Evolutionary conservation across 257 asterid species (phyloP).

Genomic region (Verbascum thapsus): DNA sequence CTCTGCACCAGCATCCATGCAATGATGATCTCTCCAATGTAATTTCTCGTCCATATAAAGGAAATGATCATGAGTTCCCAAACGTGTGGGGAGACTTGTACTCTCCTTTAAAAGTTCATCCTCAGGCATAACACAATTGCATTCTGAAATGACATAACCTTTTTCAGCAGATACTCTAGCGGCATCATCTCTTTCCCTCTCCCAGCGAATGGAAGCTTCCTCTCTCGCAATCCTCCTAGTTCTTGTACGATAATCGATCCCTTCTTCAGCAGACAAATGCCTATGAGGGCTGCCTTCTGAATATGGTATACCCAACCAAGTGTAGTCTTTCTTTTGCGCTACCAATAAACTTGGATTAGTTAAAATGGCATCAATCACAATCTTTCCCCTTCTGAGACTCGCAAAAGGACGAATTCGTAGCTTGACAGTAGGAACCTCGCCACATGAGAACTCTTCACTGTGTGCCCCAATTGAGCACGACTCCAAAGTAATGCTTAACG

Average conservation of each 20-base stretch:
- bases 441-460: slow-evolving; percentile 88
- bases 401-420: slow-evolving; percentile 88
- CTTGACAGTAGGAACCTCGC: slow-evolving; percentile 78
- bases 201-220: slow-evolving; percentile 74
- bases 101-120: slow-evolving; percentile 57
- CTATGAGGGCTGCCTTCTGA: slow-evolving; percentile 61
- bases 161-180: slow-evolving; percentile 78
- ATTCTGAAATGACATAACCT: slow-evolving; percentile 72
- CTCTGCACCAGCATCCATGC: slow-evolving; percentile 96
- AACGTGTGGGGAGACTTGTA: slow-evolving; percentile 47
- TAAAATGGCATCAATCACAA: slow-evolving; percentile 87
- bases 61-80: slow-evolving; percentile 58
- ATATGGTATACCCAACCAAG: slow-evolving; percentile 94
- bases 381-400: slow-evolving; percentile 85
- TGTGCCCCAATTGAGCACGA: slow-evolving; percentile 94
- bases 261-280: slow-evolving; percentile 86
- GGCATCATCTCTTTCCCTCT: slow-evolving; percentile 73
- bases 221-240: slow-evolving; percentile 83
- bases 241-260: slow-evolving; percentile 87
- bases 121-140: slow-evolving; percentile 45
- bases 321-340: slow-evolving; percentile 75
- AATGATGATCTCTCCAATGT: slow-evolving; percentile 95
- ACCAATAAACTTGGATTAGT: slow-evolving; percentile 76
- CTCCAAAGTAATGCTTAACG: slow-evolving; percentile 88
- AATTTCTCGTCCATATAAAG: slow-evolving; percentile 71